Conservation (phyloP, 805 yeast species). For the Ogataea philodendri region DNA sequence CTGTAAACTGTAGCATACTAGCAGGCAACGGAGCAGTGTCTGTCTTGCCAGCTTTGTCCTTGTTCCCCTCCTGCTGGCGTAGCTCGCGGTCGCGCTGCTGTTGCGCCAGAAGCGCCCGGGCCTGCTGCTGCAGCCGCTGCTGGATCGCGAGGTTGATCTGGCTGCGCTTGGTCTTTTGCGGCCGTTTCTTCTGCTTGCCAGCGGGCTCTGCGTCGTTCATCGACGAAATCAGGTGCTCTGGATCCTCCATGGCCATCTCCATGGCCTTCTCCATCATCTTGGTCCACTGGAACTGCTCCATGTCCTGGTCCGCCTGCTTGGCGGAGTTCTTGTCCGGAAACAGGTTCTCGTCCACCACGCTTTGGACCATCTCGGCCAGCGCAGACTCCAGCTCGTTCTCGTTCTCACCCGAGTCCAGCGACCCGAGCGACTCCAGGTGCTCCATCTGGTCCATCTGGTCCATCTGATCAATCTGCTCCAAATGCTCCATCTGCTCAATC, state of each 20-base stretch:
- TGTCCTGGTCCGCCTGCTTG: constrained; percentile 33
- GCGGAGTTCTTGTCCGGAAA: constrained; percentile 14
- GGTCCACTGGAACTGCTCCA: constrained; percentile 58
- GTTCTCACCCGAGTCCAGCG: constrained; percentile 13
- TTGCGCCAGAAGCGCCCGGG: constrained; percentile 17
- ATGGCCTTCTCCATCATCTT: constrained; percentile 76
- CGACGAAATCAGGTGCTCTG: constrained; percentile 40
- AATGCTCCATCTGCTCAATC: constrained; percentile 19
- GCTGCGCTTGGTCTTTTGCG: constrained; percentile 6
- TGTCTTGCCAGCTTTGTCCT: constrained; percentile 5
- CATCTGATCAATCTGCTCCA: too few species aligned
- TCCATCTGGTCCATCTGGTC: constrained; percentile 1
- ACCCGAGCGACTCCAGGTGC: constrained; percentile 6
- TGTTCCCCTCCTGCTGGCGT: constrained; percentile 14
- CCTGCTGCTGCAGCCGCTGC: constrained; percentile 24
- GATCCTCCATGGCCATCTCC: constrained; percentile 71
- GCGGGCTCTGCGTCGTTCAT: constrained; percentile 22
- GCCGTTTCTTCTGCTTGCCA: constrained; percentile 5
- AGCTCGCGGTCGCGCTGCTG: constrained; percentile 22
- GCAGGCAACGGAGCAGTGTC: constrained; percentile 13
- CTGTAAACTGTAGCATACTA: constrained; percentile 16
- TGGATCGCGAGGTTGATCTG: constrained; percentile 28
- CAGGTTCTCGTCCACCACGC: constrained; percentile 43
- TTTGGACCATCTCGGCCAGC: constrained; percentile 53
- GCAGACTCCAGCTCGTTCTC: constrained; percentile 49